A percentile compares a stretch with the other conserved stretches of the same genome.
phyloP scores from a whole-genome alignment of 805 yeast genomes.

The Ogataea henricii region DNA sequence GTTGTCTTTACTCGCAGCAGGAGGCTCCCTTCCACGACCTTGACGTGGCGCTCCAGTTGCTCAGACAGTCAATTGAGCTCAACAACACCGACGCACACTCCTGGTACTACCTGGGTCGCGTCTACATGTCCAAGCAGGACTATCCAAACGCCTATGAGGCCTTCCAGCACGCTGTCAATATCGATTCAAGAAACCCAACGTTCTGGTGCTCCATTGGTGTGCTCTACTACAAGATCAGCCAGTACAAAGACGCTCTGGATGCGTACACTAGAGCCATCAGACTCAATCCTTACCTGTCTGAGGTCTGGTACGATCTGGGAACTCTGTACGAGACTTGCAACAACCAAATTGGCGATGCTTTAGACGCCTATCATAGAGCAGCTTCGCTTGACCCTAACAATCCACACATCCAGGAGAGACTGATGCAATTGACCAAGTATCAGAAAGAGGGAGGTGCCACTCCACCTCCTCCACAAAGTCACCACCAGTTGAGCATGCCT shows the following conservation, averaged over 20 bases:
- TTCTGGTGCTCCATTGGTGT: conserved; percentile 98
- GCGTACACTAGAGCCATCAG: conserved; percentile 97
- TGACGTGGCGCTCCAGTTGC: conserved; percentile 76
- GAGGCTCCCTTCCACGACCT: conserved; percentile 74
- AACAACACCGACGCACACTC: conserved; percentile 92
- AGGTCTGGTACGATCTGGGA: conserved; percentile 98
- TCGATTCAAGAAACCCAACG: conserved; percentile 95
- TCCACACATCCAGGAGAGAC: conserved; percentile 89
- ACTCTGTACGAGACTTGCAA: conserved; percentile 96
- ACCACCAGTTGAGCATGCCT: conserved; percentile 49
- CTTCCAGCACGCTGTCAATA: conserved; percentile 96
- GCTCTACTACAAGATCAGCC: conserved; percentile 91
- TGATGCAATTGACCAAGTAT: conserved; percentile 78
- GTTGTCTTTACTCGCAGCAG: conserved; percentile 86
- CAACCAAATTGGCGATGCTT: conserved; percentile 90
- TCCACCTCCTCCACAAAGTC: conserved; percentile 56
- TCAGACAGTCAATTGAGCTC: conserved; percentile 84
- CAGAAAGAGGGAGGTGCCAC: conserved; percentile 69
- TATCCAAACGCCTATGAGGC: conserved; percentile 97
- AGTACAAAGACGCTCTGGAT: conserved; percentile 94
- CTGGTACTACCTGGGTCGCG: conserved; percentile 96
- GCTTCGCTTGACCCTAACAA: conserved; percentile 93
- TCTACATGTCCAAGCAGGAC: conserved; percentile 94
- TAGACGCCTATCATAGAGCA: conserved; percentile 96
- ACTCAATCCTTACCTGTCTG: conserved; percentile 92